Percentiles rank a stretch among this genome's conserved stretches.
Conservation (phyloP, 2,329 filamentous ascomycete genomes). For the Annulohypoxylon truncatum region DNA sequence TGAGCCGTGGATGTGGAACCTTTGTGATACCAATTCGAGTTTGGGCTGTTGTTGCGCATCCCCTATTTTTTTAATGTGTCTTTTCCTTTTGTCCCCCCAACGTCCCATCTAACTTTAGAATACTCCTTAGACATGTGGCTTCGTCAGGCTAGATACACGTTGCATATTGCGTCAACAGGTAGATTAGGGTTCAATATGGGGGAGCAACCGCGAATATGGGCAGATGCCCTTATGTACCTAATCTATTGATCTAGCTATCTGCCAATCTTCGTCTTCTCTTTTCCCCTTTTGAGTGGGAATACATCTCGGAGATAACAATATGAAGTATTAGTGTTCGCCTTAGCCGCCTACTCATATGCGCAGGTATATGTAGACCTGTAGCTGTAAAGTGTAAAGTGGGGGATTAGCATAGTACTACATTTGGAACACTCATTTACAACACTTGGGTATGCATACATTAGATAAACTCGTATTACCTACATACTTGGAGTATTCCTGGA, state of each 20-base stretch:
- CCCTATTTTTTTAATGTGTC: background rate
- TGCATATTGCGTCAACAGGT: conserved; percentile 12
- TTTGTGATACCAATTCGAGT: background rate
- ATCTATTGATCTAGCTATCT: background rate
- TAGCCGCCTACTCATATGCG: background rate
- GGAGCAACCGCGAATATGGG: background rate
- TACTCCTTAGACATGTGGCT: conserved; percentile 31
- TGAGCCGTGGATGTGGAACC: conserved; percentile 17
- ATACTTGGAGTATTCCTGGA: background rate
- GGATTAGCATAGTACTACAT: background rate
- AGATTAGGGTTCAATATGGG: background rate
- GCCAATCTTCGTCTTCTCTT: background rate
- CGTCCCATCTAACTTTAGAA: conserved; percentile 18
- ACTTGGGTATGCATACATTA: conserved; percentile 14
- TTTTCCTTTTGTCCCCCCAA: background rate
- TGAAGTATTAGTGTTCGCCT: background rate
- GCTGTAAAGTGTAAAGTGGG: conserved; percentile 11
- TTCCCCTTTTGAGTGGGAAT: background rate
- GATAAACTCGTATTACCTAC: background rate
- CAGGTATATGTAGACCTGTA: no score
- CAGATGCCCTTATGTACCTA: background rate
- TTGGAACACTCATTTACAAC: background rate
- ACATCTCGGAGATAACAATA: conserved; percentile 8
- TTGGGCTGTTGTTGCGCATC: background rate
- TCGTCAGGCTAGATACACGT: conserved; percentile 27